Evolutionary conservation across 2,329 filamentous ascomycete genomes (phyloP), one percentile per base, ranked within the genome.

Genomic region (Talaromyces marneffei): DNA sequence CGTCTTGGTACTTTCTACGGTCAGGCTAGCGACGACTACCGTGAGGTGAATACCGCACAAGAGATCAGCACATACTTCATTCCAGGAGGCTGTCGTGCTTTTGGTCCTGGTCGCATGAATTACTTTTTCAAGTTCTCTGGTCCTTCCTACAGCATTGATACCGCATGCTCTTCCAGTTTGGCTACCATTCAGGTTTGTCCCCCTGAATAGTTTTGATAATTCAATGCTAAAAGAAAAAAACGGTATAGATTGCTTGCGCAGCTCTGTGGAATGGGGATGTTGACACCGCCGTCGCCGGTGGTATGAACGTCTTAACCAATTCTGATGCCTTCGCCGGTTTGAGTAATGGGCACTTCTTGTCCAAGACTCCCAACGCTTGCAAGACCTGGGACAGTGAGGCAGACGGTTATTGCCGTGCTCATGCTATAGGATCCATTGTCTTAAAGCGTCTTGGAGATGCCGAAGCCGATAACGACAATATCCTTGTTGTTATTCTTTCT

Each of bases 381-480:
- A 90, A 91, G 69, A 91, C 90, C 0, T 94, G 91, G 70, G 90
- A 93, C 72, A 87, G 91, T 65, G 85, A 82, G 39, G 90, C 90
- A 2, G 89, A 92, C 74, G 90, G 90, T 1, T 93, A 94, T 75
- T 93, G 90, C 76, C 86, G 90, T 71, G 89, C 86, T 59, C 90
- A 94, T 67, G 87, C 85, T 18, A 88, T 88, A 63, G 90, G 86
- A 1, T 87, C 87, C 0, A 82, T 94, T 54, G 81, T 94, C 23
- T 78, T 94, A 53, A 95, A 95, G 80, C 83, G 90, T 35, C 84
- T 92, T 1, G 87, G 91, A 59, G 90, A 93, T 73, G 91, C 91
- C 1, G 73, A 89, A 57, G 84, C 84, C 0, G 90, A 94, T 68
- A 87, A 89, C 63, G 91, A 94, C 59, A 73, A 74, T 0, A 77